Conservation (phyloP, 2,329 filamentous ascomycete genomes). For the Pezicula carpinea region DNA sequence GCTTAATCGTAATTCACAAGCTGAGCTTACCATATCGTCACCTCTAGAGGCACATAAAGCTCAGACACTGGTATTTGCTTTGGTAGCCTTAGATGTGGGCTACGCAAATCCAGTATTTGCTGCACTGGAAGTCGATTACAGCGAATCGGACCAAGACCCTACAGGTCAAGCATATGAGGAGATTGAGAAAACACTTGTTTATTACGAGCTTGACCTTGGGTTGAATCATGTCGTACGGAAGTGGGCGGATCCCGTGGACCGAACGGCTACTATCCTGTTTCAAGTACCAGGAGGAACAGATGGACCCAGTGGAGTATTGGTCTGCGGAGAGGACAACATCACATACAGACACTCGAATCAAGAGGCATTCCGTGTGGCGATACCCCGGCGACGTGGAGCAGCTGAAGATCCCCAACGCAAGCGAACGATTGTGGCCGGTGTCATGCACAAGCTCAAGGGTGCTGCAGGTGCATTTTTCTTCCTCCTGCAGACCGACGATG, state of each 20-base stretch:
- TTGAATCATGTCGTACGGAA: conserved; percentile 96
- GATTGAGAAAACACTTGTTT: conserved; percentile 85
- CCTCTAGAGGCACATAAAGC: conserved; percentile 94
- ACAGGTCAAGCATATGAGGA: conserved; percentile 77
- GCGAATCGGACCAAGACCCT: conserved; percentile 84
- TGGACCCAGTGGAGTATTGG: conserved; percentile 89
- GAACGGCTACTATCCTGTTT: conserved; percentile 84
- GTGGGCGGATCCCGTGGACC: conserved; percentile 92
- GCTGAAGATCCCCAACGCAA: conserved; percentile 92
- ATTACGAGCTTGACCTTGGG: conserved; percentile 95
- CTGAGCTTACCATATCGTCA: conserved; percentile 93
- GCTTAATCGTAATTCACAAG: conserved; percentile 89
- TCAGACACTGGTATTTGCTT: conserved; percentile 81
- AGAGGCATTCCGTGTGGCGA: conserved; percentile 80
- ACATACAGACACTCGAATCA: conserved; percentile 97
- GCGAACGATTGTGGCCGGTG: conserved; percentile 78
- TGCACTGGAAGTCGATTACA: conserved; percentile 88
- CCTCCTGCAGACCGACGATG: conserved; percentile 90
- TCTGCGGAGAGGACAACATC: conserved; percentile 90
- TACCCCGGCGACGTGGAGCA: conserved; percentile 79
- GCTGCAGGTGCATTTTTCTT: conserved; percentile 90
- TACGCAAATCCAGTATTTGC: conserved; percentile 98
- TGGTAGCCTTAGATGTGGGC: conserved; percentile 87
- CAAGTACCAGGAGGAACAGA: conserved; percentile 93
- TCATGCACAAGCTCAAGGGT: conserved; percentile 94